Conservation (phyloP, 139 green algal genomes). For the Zygnema circumcarinatum region DNA sequence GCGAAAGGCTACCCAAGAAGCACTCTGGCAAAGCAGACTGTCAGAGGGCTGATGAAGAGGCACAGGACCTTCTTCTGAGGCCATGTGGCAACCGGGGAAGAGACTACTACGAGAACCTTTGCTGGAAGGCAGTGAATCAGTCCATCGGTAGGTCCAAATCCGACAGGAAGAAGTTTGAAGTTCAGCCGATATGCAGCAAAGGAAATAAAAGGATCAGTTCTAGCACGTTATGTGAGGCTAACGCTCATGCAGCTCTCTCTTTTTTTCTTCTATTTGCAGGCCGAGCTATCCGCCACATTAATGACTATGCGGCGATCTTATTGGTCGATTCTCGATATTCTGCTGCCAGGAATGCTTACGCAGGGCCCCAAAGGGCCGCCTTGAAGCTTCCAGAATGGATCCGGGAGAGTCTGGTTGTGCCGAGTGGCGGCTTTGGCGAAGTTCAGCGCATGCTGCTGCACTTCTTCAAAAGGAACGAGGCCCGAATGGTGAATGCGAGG, state of each 20-base stretch:
- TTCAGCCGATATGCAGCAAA: background rate
- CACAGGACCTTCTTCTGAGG: background rate
- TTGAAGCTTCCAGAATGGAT: slow-evolving; percentile 60
- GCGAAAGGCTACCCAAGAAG: background rate
- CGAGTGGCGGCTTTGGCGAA: slow-evolving; percentile 51
- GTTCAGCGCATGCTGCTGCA: background rate
- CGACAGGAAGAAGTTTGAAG: background rate
- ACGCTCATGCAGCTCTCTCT: background rate
- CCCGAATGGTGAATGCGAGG: too few relatives aligned
- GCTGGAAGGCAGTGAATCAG: slow-evolving; percentile 95
- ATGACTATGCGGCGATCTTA: slow-evolving; percentile 90
- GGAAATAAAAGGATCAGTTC: background rate
- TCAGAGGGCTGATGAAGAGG: background rate
- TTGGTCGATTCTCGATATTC: slow-evolving; percentile 84
- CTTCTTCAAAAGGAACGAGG: slow-evolving; percentile 51
- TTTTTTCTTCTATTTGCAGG: slow-evolving; percentile 41
- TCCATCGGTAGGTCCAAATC: slow-evolving; percentile 81
- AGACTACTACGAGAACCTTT: slow-evolving; percentile 88
- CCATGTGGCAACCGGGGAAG: slow-evolving; percentile 50
- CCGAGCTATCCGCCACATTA: slow-evolving; percentile 73
- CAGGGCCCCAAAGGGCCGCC: background rate
- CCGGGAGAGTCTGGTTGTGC: slow-evolving; percentile 14
- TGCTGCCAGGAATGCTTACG: background rate
- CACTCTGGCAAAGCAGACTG: too few relatives aligned
- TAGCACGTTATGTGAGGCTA: background rate